phyloP scores from a whole-genome alignment of 1,284 basidiomycete species.

The Tilletia caries region DNA sequence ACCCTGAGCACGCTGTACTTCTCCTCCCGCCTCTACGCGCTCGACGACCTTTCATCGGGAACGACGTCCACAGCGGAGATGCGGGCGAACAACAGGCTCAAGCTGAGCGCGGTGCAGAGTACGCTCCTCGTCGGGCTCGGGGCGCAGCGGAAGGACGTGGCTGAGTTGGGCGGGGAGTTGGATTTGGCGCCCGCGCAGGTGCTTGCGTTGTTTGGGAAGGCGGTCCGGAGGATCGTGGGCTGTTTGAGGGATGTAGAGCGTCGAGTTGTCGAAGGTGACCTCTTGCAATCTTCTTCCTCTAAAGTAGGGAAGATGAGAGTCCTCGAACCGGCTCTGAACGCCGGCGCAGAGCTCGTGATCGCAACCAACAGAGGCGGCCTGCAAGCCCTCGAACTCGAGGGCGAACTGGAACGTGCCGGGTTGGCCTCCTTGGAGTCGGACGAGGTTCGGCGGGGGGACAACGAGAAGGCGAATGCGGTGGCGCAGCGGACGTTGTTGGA shows the following conservation, averaged over 20 bases:
- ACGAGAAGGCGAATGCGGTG: background rate
- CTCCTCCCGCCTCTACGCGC: slow-evolving; percentile 57
- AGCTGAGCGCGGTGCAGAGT: slow-evolving; percentile 40
- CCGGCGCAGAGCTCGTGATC: no score
- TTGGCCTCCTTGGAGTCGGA: slow-evolving; percentile 26
- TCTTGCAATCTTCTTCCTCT: slow-evolving; percentile 6
- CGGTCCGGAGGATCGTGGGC: slow-evolving; percentile 79
- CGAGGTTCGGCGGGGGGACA: slow-evolving; percentile 17
- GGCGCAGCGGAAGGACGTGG: slow-evolving; percentile 83
- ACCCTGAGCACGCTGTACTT: slow-evolving; percentile 78
- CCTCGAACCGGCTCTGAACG: slow-evolving; percentile 24
- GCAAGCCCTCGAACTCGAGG: slow-evolving; percentile 32
- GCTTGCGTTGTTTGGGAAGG: slow-evolving; percentile 86
- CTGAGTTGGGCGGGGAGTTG: slow-evolving; percentile 63
- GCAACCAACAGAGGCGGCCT: no score
- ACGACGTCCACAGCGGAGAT: slow-evolving; percentile 14
- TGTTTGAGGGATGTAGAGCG: slow-evolving; percentile 77
- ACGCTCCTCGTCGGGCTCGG: slow-evolving; percentile 66
- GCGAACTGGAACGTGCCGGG: slow-evolving; percentile 38
- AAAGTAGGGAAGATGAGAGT: slow-evolving; percentile 18
- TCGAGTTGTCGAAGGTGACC: slow-evolving; percentile 29
- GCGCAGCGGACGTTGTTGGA: slow-evolving; percentile 35
- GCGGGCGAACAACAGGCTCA: slow-evolving; percentile 22
- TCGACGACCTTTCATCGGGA: slow-evolving; percentile 21
- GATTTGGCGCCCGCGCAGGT: slow-evolving; percentile 79